These are phyloP conservation scores for Chaetomiaceae sp. DNA, from an alignment of 2,329 filamentous ascomycete species.

Conservation along the genomic window DNA sequence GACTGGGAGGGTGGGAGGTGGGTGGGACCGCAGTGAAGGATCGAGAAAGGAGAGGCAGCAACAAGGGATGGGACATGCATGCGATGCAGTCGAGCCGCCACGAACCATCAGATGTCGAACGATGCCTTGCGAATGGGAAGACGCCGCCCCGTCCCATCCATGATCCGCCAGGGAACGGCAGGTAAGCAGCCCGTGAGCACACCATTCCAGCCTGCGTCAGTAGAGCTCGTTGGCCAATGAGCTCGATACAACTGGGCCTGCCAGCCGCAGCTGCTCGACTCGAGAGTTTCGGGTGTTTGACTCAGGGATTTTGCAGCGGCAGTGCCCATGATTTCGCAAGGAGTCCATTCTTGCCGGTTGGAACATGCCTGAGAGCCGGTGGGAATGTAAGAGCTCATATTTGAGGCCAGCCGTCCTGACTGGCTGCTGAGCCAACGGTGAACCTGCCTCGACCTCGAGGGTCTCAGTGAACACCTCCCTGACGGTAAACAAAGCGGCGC, in stretches of 20 bases:
- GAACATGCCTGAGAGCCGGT: too few species aligned
- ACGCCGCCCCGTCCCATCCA: constrained; percentile 12
- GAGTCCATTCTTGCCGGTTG: too few species aligned
- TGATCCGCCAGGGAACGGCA: constrained; percentile 20
- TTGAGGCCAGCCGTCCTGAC: too few species aligned
- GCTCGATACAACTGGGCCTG: constrained; percentile 26
- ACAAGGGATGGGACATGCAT: constrained; percentile 1
- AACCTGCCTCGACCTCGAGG: too few species aligned
- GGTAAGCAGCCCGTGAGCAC: constrained; percentile 21
- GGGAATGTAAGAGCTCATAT: too few species aligned
- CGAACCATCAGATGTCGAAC: constrained; percentile 15
- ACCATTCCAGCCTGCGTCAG: constrained; percentile 8
- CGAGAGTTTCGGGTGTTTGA: too few species aligned
- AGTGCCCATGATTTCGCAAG: too few species aligned
- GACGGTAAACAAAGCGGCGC: too few species aligned
- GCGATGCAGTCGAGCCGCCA: constrained; percentile 4
- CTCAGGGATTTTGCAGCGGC: too few species aligned
- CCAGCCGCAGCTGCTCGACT: too few species aligned
- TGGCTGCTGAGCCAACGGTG: too few species aligned
- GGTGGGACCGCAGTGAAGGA: constrained; percentile 12
- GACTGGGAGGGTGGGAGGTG: not conserved
- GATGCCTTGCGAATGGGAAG: constrained; percentile 17
- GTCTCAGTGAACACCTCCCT: too few species aligned
- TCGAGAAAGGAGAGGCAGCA: constrained; percentile 17
- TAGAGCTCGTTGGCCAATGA: not conserved